Base-by-base conservation (phyloP, 2,329 filamentous ascomycete species). In the Fusarium duplospermum region DNA sequence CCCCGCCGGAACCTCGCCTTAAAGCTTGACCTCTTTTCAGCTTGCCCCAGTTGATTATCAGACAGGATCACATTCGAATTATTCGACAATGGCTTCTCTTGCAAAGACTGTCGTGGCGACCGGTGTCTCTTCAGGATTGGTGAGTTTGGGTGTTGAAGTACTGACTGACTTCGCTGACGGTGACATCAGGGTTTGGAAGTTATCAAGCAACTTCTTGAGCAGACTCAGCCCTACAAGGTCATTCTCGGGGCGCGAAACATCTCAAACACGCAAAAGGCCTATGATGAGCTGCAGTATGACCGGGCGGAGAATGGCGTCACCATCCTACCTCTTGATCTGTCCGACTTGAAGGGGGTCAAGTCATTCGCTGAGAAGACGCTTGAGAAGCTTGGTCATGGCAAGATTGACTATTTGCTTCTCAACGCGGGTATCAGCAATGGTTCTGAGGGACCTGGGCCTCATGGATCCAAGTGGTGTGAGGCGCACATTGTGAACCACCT, bases 61-160 rank as follows among this genome's bases (percentile, higher is more conserved):
- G 14, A 31, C 47, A 20, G 20, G 13, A 40, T n/a, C 42, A 40
- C n/a, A 36, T 5, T 22, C 33, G 36, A 27, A 50, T 24, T 14
- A 11, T 13, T 18, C 18, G 9, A 64, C 14, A 62, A 86, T 86
- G 84, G 72, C 83, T 20, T 74, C 79, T 42, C 66, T 83, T n/a
- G 79, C 81, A 66, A 88, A 88, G 78, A 88, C 86, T 6, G 78
- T 89, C 45, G 82, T 89, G 18, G 87, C 87, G 6, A 89, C 87
- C 1, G 87, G 87, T 29, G 82, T 82, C 56, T 85, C 86, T 10
- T 88, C 86, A 4, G 87, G 87, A 57, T 75, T 89, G 57, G 87
- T 88, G 81, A 68, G 83, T 18, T 22, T 18, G n/a, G 24, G 13
- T 6, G 20, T 35, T n/a, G 10, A 3, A 16, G 4, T 18, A 16